Percentiles rank a stretch among this genome's conserved stretches.
Conservation (phyloP, 116 monocot genomes). For the Zostera marina region DNA sequence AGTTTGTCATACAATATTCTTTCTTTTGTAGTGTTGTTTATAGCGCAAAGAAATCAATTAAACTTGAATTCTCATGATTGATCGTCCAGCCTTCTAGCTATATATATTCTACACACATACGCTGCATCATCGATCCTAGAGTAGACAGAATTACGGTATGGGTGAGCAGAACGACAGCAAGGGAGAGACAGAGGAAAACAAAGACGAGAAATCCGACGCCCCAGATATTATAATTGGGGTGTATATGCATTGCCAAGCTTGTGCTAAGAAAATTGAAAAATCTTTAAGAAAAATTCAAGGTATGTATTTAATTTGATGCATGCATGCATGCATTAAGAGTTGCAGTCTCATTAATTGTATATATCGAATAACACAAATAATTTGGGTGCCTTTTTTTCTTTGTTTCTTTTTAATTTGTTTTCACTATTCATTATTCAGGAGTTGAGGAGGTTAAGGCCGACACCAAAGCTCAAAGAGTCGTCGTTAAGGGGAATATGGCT, state of each 20-base stretch:
- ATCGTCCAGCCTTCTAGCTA: too few relatives aligned
- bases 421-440: constrained; percentile 23
- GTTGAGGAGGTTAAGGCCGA: constrained; percentile 43
- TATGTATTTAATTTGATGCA: not conserved
- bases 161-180: not conserved
- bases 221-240: constrained; percentile 60
- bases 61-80: too few relatives aligned
- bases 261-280: constrained; percentile 52
- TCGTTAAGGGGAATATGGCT: constrained; percentile 39
- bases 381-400: not conserved
- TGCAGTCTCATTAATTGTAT: not conserved
- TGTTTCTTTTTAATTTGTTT: not conserved
- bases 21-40: too few relatives aligned
- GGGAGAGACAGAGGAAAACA: constrained; percentile 16
- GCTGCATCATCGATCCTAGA: not conserved
- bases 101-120: not conserved
- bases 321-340: not conserved
- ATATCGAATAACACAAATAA: too few relatives aligned
- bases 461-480: constrained; percentile 25
- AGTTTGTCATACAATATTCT: too few relatives aligned
- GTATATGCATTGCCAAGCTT: constrained; percentile 74
- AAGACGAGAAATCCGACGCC: constrained; percentile 26
- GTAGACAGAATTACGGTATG: not conserved
- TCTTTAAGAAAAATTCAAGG: constrained; percentile 41
- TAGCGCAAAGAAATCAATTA: too few relatives aligned